Evolutionary conservation across 352 stramenopile genomes (phyloP).

Genomic region (Phytopythium boreale): DNA sequence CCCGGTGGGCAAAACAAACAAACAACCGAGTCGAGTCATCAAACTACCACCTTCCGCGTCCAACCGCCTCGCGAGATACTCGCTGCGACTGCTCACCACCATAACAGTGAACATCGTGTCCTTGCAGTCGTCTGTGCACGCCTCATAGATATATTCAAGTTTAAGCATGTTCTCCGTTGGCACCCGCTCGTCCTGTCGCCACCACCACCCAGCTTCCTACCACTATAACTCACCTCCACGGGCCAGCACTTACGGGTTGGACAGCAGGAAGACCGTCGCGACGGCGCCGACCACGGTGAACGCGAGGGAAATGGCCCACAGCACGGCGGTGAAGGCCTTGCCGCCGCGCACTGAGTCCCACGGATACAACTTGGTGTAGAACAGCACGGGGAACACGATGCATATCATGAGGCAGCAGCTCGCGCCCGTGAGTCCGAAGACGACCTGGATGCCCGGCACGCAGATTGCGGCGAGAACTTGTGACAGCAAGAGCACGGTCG

Average conservation of each 20-base stretch:
- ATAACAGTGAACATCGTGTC: neutral
- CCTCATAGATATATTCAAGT: neutral
- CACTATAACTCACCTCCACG: neutral
- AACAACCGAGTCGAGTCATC: too few relatives aligned
- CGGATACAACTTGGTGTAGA: conserved; percentile 60
- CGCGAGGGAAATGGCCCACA: conserved; percentile 36
- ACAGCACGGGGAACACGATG: conserved; percentile 66
- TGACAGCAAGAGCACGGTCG: conserved; percentile 50
- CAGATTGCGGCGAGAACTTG: conserved; percentile 50
- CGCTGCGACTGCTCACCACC: too few relatives aligned
- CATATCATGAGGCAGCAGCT: conserved; percentile 72
- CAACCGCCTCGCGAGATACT: too few relatives aligned
- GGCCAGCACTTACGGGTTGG: neutral
- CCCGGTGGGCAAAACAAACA: too few relatives aligned
- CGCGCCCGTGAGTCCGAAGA: conserved; percentile 66
- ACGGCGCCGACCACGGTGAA: conserved; percentile 31
- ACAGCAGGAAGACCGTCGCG: conserved; percentile 5
- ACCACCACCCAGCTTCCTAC: neutral
- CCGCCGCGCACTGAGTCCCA: conserved; percentile 33
- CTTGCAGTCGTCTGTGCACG: neutral
- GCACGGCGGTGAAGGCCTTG: conserved; percentile 27
- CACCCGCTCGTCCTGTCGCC: too few relatives aligned
- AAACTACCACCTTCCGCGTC: too few relatives aligned
- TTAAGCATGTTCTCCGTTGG: neutral
- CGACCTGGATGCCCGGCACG: conserved; percentile 62